Percentiles rank a stretch among this genome's conserved stretches.
phyloP scores from a whole-genome alignment of 257 asterid genomes.

The Nicotiana benthamiana region DNA sequence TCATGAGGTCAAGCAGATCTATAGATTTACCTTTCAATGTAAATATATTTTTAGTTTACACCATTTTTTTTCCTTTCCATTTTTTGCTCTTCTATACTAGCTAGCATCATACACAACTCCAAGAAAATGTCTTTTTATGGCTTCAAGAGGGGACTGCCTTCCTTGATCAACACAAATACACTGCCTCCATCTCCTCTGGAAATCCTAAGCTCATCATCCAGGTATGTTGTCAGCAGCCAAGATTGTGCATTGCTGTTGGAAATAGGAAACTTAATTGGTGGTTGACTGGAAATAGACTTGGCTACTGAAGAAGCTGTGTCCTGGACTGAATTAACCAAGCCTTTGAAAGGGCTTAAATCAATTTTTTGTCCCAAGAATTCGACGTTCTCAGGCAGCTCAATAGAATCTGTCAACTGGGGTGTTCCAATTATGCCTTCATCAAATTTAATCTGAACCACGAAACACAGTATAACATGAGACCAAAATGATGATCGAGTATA shows the following conservation, averaged over 20 bases:
- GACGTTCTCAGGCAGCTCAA: constrained; percentile 62
- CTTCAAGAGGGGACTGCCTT: constrained; percentile 53
- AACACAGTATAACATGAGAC: background rate
- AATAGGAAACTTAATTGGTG: constrained; percentile 73
- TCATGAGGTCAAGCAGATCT: background rate
- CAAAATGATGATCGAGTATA: background rate
- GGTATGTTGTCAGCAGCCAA: constrained; percentile 91
- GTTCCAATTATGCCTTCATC: constrained; percentile 86
- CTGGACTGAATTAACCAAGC: constrained; percentile 64
- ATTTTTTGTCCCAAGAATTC: constrained; percentile 73
- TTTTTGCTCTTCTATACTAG: background rate
- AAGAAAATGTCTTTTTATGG: constrained; percentile 10
- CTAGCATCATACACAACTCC: background rate
- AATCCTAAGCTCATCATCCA: constrained; percentile 73
- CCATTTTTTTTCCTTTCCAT: background rate
- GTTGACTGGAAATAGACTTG: constrained; percentile 65
- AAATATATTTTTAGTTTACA: background rate
- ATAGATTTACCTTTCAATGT: background rate
- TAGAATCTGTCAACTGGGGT: constrained; percentile 86
- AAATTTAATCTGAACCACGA: constrained; percentile 54
- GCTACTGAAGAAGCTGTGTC: constrained; percentile 81
- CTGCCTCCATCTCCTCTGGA: constrained; percentile 89
- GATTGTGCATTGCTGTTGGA: constrained; percentile 50
- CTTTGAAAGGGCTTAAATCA: constrained; percentile 78
- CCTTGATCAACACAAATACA: constrained; percentile 75